A percentile compares a stretch with the other conserved stretches of the same genome.
Conservation (phyloP, 78 protist species). For the Dictyostelium brefeldianum region DNA sequence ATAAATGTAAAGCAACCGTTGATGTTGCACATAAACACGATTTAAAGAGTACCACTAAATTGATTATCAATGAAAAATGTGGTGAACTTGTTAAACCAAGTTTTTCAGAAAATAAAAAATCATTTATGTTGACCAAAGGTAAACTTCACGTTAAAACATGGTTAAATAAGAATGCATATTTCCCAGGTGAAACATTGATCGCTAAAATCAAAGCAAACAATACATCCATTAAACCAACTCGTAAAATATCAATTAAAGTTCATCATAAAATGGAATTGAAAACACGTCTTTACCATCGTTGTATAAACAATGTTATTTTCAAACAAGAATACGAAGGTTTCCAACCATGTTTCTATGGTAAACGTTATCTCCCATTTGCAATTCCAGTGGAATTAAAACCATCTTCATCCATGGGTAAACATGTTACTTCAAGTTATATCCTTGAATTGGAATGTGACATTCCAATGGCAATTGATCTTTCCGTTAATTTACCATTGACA, state of each 20-base stretch:
- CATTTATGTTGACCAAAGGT: constrained; percentile 68
- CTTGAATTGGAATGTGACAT: constrained; percentile 56
- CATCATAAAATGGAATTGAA: constrained; percentile 37
- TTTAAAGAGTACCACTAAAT: constrained; percentile 31
- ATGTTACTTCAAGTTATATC: constrained; percentile 16
- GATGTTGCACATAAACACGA: constrained; percentile 64
- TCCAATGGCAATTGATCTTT: constrained; percentile 68
- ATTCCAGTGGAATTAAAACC: constrained; percentile 68
- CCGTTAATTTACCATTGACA: constrained; percentile 46
- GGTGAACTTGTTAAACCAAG: constrained; percentile 59
- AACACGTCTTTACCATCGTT: constrained; percentile 60
- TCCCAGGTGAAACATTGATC: constrained; percentile 72
- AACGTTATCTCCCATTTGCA: constrained; percentile 67
- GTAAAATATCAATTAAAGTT: constrained; percentile 54
- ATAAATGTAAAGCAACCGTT: constrained; percentile 76
- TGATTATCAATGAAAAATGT: constrained; percentile 64
- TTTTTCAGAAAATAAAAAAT: constrained; percentile 50
- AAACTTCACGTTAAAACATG: constrained; percentile 50
- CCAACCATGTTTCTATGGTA: constrained; percentile 80
- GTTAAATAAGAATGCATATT: constrained; percentile 76
- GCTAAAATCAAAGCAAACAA: constrained; percentile 54
- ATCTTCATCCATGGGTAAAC: constrained; percentile 55
- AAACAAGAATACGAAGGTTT: constrained; percentile 61
- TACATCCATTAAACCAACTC: constrained; percentile 42
- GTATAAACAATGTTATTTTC: constrained; percentile 20